Evolutionary conservation across 495 filamentous ascomycete genomes (phyloP).

Genomic region (Xylaria sp.): DNA sequence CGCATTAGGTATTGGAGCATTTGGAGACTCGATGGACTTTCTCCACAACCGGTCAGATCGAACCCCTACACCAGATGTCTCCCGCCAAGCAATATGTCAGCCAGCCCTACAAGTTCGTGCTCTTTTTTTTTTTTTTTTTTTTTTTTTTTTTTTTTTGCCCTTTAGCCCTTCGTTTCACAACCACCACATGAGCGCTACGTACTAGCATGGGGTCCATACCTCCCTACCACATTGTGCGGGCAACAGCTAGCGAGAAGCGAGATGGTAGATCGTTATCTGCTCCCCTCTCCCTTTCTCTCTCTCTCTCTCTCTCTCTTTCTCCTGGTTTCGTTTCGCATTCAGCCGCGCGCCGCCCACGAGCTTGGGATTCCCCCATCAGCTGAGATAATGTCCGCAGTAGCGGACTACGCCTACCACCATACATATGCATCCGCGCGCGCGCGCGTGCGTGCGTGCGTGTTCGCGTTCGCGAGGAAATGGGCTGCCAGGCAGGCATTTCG

Average conservation of each 20-base stretch:
- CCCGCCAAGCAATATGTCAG: neutral
- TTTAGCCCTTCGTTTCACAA: constrained; percentile 19
- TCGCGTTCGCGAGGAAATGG: too few species aligned
- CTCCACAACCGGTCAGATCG: constrained; percentile 21
- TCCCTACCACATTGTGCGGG: constrained; percentile 8
- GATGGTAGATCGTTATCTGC: constrained; percentile 9
- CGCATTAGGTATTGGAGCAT: neutral
- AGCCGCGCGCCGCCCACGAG: constrained; percentile 18
- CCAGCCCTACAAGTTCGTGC: constrained; percentile 19
- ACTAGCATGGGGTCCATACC: too few species aligned
- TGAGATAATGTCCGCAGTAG: constrained; percentile 17
- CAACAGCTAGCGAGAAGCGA: constrained; percentile 17
- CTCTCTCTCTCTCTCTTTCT: too few species aligned
- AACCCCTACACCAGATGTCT: neutral
- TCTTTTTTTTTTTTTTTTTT: neutral
- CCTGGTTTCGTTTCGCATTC: constrained; percentile 26
- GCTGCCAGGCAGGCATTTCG: constrained; percentile 13
- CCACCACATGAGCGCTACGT: constrained; percentile 4
- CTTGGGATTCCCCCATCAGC: constrained; percentile 8
- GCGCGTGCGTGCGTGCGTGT: too few species aligned
- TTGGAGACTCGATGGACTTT: constrained; percentile 20
- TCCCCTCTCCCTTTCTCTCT: too few species aligned
- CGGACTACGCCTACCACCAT: neutral
- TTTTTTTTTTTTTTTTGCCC: too few species aligned
- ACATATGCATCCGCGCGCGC: too few species aligned